Base-by-base conservation (phyloP, 805 yeast genomes). In the Candida saitoana region DNA sequence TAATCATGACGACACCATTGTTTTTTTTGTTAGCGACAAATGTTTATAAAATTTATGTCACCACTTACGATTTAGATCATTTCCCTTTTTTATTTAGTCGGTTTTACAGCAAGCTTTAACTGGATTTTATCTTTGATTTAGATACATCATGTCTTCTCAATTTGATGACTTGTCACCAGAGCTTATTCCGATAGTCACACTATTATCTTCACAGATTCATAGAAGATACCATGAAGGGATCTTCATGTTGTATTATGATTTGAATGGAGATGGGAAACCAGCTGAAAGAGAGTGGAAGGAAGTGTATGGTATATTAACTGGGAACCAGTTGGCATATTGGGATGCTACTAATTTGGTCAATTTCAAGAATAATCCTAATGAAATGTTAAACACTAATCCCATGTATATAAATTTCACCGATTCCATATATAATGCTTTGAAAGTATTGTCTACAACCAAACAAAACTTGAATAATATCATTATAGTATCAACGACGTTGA, bases 241-340 rank as follows among this genome's bases (percentile, higher is more conserved):
- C 2, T 79, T 86, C 55, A 77, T 84, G 84, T 62, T 86, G 6
- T 67, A 84, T 46, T 80, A 82, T 51, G 91, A 85, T 51, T 66
- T 86, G 51, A 80, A 82, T 55, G 78, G 86, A 18, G 96, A 91
- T 50, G 99, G 99, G 6, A 76, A 82, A 42, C 90, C 96, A 0
- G 81, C 84, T 0, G 86, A 83, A 38, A 72, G 97, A 36, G 74
- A 76, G 53, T 93, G 99, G 99, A 73, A 76, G 41, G 96, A 93
- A 64, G 96, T 90, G 18, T 93, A 86, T 60, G 98, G 96, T 34
- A 87, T 87, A 12, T 69, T 93, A 33, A 80, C 87, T 3, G 99
- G 99, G 16, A 87, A 87, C 44, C 96, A 91, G 54, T 68, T 93
- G 46, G 95, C 97, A 0, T 77, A 87, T 47, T 93, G 98, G 97